Evolutionary conservation across 106 monocot species (phyloP), one percentile per base, ranked within the genome.

Genomic region (Triglochin maritima): DNA sequence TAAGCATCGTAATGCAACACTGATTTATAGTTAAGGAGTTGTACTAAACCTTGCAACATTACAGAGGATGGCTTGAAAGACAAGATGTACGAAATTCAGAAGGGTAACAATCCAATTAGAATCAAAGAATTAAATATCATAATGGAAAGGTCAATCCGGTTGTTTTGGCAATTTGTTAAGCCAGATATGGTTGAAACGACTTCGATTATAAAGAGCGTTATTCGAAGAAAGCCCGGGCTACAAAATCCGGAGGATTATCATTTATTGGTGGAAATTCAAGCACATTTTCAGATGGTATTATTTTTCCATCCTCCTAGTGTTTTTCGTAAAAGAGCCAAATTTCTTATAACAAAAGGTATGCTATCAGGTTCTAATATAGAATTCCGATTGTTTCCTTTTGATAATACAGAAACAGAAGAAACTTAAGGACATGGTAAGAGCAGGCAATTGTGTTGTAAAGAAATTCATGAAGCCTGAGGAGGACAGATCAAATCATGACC

Each of bases 151-250:
- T 69, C 74, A 0, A 91, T 84, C 50, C 76, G 74, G 49, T 14
- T 85, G 15, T 82, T 91, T 9, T 87, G 84, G 87, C 84, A 87
- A 54, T 91, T 91, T 62, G 71, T 91, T 45, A 91, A 84, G 75
- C 80, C 80, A n/a, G 90, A 91, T 49, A 91, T 76, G 58, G 69
- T 76, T 71, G 87, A 87, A 79, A 79, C 78, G 13, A 62, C 81
- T 10, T 56, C 51, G n/a, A 69, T 84, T 56, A 56, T 87, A 9
- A 87, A 87, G 59, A 73, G 84, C 57, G 11, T 86, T 6, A 12
- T 78, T 12, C 59, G 72, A 65, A 49, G 68, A 41, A 81, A 82
- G 9, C 74, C 61, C 6, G 80, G 82, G 47, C 87, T 87, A 47
- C 84, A 80, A 60, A 80, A 82, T 55, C 84, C 87, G 56, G 64